phyloP scores from a whole-genome alignment of 2,329 filamentous ascomycete species.

The Chaetothyriales sp. region DNA sequence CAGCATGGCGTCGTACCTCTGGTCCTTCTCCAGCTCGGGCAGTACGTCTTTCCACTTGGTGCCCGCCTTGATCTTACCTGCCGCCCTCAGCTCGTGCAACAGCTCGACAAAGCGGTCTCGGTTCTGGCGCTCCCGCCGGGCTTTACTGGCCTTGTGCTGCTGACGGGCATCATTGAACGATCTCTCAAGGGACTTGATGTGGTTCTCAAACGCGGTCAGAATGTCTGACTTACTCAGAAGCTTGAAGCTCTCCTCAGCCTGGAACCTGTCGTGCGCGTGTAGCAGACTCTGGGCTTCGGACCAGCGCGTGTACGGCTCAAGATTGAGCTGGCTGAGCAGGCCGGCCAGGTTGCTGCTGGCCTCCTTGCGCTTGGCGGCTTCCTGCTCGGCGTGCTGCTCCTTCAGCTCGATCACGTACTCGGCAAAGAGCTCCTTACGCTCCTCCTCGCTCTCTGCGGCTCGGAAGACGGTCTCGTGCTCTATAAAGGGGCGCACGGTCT shows the following conservation, averaged over 20 bases:
- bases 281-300: slow-evolving; percentile 73
- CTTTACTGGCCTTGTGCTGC: slow-evolving; percentile 66
- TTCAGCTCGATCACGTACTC: slow-evolving; percentile 81
- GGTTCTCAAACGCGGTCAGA: slow-evolving; percentile 81
- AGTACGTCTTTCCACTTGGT: slow-evolving; percentile 78
- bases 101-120: slow-evolving; percentile 67
- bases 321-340: slow-evolving; percentile 61
- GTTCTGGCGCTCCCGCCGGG: slow-evolving; percentile 68
- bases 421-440: slow-evolving; percentile 79
- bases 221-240: slow-evolving; percentile 76
- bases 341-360: slow-evolving; percentile 72
- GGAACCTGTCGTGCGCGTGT: slow-evolving; percentile 59
- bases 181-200: slow-evolving; percentile 84
- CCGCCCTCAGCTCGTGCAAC: slow-evolving; percentile 55
- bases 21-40: slow-evolving; percentile 60
- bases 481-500: slow-evolving; percentile 83
- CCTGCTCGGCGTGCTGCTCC: slow-evolving; percentile 61
- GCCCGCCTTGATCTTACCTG: slow-evolving; percentile 73
- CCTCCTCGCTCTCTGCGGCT: slow-evolving; percentile 71
- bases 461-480: slow-evolving; percentile 92
- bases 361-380: slow-evolving; percentile 55
- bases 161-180: slow-evolving; percentile 83
- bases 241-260: slow-evolving; percentile 71
- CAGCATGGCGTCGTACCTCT: slow-evolving; percentile 67
- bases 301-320: slow-evolving; percentile 93